phyloP scores from a whole-genome alignment of 306 rosid genomes.

The Sicyos edulis region DNA sequence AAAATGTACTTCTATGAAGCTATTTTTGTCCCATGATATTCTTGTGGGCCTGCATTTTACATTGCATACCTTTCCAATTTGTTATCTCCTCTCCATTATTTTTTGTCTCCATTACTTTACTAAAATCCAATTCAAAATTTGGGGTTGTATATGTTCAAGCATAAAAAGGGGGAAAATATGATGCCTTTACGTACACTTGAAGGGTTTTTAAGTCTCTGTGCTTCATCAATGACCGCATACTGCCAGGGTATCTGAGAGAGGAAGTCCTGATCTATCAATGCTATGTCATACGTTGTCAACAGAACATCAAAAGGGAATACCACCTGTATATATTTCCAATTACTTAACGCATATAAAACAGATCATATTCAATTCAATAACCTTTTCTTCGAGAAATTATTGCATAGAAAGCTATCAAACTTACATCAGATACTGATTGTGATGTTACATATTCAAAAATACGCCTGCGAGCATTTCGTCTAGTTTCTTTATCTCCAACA shows the following conservation, averaged over 20 bases:
- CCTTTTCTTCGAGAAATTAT: not conserved
- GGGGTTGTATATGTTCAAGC: not conserved
- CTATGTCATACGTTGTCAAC: slow-evolving; percentile 83
- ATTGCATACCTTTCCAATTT: not conserved
- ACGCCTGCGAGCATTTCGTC: slow-evolving; percentile 48
- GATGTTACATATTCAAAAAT: slow-evolving; percentile 43
- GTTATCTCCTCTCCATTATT: not conserved
- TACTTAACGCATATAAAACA: slow-evolving; percentile 20
- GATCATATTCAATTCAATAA: slow-evolving; percentile 11
- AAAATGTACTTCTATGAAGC: not conserved
- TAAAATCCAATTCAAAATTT: not conserved
- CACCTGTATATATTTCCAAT: slow-evolving; percentile 42
- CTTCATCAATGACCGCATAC: slow-evolving; percentile 84
- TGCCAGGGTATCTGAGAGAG: slow-evolving; percentile 96
- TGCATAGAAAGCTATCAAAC: slow-evolving; percentile 16
- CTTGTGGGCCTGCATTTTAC: not conserved
- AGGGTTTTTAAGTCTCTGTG: slow-evolving; percentile 91
- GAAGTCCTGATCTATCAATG: slow-evolving; percentile 82
- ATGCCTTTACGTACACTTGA: slow-evolving; percentile 61
- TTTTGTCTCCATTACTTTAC: not conserved
- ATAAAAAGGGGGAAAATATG: not conserved
- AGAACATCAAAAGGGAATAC: slow-evolving; percentile 72
- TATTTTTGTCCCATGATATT: not conserved
- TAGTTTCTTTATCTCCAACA: slow-evolving; percentile 78
- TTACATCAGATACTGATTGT: slow-evolving; percentile 45